Conservation (phyloP, 495 filamentous ascomycete species). For the Beverwykella pulmonaria region DNA sequence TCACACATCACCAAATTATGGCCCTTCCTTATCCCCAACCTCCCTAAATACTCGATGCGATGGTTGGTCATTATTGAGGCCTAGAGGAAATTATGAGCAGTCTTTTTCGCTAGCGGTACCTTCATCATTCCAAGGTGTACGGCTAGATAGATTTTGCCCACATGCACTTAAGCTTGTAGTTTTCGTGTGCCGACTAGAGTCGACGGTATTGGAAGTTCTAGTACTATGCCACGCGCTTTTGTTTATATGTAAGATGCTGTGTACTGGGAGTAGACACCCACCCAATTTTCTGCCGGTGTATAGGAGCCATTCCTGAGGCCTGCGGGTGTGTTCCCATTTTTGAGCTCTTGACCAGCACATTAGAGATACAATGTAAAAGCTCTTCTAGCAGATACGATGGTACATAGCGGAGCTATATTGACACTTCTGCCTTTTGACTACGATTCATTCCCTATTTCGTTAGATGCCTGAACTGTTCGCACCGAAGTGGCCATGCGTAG, state of each 20-base stretch:
- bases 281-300: too few species aligned
- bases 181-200: neutral
- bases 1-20: slow-evolving; percentile 14
- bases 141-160: slow-evolving; percentile 72
- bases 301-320: too few species aligned
- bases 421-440: too few species aligned
- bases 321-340: too few species aligned
- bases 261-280: too few species aligned
- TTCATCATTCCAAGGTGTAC: slow-evolving; percentile 63
- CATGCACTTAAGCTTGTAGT: slow-evolving; percentile 42
- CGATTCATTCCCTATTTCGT: too few species aligned
- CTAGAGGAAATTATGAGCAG: slow-evolving; percentile 57
- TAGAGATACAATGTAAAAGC: too few species aligned
- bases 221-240: neutral
- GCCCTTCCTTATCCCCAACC: slow-evolving; percentile 67
- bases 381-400: too few species aligned
- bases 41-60: slow-evolving; percentile 50
- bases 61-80: slow-evolving; percentile 66
- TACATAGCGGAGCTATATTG: too few species aligned
- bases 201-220: neutral
- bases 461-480: too few species aligned
- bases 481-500: too few species aligned
- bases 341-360: too few species aligned
- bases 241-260: neutral
- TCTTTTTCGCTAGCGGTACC: slow-evolving; percentile 77